Percentiles rank a stretch among this genome's conserved stretches.
Conservation (phyloP, 495 filamentous ascomycete species). For the Thermothielavioides terrestris region DNA sequence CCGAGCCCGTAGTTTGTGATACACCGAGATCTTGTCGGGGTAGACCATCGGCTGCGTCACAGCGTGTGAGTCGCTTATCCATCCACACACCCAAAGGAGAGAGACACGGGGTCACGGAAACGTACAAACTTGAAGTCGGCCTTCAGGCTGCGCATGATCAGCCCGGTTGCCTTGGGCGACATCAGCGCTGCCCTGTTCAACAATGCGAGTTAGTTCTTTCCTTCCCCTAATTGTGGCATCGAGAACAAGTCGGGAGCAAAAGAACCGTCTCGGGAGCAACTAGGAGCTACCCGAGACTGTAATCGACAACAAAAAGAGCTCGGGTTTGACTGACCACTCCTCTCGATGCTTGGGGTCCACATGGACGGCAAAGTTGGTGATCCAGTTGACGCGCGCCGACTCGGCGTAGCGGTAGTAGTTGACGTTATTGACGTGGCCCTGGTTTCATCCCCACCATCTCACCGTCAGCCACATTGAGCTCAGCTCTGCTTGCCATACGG, state of each 20-base stretch:
- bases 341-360: slow-evolving; percentile 56
- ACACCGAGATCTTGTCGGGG: slow-evolving; percentile 79
- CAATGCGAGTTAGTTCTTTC: no score
- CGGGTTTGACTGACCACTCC: no score
- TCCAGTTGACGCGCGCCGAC: slow-evolving; percentile 75
- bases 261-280: no score
- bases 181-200: slow-evolving; percentile 52
- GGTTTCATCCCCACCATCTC: no score
- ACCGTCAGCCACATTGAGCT: neutral
- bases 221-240: no score
- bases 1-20: slow-evolving; percentile 63
- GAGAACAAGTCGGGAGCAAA: no score
- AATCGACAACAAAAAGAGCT: no score
- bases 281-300: no score
- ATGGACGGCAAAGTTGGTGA: slow-evolving; percentile 60
- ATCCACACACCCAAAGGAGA: neutral
- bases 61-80: neutral
- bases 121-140: slow-evolving; percentile 88
- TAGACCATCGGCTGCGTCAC: slow-evolving; percentile 68
- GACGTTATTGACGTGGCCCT: slow-evolving; percentile 74
- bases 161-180: slow-evolving; percentile 54
- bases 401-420: slow-evolving; percentile 80
- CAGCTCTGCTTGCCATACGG: neutral
- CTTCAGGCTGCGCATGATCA: slow-evolving; percentile 75
- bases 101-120: slow-evolving; percentile 5